Conservation (phyloP, 306 rosid genomes). For the Vigna radiata region DNA sequence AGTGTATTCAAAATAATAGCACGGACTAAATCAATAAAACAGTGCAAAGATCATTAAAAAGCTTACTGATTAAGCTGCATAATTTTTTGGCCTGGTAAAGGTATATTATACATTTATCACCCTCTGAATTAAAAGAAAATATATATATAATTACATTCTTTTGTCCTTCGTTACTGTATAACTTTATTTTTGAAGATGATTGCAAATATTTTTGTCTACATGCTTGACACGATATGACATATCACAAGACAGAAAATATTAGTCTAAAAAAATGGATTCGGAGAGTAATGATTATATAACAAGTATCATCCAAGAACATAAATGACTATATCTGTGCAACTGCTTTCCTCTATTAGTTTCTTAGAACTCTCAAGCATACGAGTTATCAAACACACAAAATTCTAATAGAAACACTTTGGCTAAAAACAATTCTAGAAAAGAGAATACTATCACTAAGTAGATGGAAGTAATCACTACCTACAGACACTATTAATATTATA, state of each 20-base stretch:
- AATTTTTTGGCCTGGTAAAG: too few relatives aligned
- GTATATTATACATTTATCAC: background rate
- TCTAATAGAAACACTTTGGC: background rate
- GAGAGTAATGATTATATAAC: background rate
- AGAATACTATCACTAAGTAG: slow-evolving; percentile 7
- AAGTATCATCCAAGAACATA: too few relatives aligned
- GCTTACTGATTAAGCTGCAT: too few relatives aligned
- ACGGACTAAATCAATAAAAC: too few relatives aligned
- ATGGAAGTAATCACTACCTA: slow-evolving; percentile 9
- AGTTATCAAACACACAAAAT: background rate
- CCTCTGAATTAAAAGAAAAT: background rate
- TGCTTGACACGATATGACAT: too few relatives aligned
- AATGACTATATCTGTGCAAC: too few relatives aligned
- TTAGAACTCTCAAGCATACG: background rate
- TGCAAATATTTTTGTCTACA: background rate
- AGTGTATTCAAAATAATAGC: too few relatives aligned
- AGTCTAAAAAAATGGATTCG: background rate
- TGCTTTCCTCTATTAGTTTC: background rate
- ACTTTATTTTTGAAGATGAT: background rate
- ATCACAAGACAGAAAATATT: background rate
- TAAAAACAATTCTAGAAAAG: background rate
- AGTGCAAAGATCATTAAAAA: too few relatives aligned
- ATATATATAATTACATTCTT: background rate
- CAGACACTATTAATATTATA: slow-evolving; percentile 15
- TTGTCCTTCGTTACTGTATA: background rate